phyloP scores from a whole-genome alignment of 345 rosid genomes.

The Psidium friedrichsthalianum region DNA sequence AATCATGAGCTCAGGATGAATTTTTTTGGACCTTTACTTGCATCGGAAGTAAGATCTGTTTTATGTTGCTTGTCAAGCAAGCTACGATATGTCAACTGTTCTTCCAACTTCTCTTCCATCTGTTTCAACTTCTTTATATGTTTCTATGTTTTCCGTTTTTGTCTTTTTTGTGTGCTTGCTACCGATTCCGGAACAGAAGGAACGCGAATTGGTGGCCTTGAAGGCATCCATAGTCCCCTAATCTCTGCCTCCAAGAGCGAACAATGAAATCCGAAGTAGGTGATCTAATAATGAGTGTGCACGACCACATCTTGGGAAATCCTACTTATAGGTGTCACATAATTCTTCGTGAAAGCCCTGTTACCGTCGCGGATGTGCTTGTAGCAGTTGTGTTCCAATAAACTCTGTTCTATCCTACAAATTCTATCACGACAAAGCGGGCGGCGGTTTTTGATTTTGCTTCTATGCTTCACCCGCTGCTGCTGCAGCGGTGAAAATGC shows the following conservation, averaged over 20 bases:
- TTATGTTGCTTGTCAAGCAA: neutral
- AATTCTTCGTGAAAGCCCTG: neutral
- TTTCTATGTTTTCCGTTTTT: neutral
- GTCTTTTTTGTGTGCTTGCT: neutral
- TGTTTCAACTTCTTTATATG: neutral
- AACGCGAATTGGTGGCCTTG: constrained; percentile 39
- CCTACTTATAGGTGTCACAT: neutral
- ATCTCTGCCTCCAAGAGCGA: constrained; percentile 73
- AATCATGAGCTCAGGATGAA: neutral
- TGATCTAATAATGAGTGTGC: neutral
- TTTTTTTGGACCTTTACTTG: neutral
- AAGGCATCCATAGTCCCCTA: constrained; percentile 49
- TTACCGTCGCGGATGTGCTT: neutral
- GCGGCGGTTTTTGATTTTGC: neutral
- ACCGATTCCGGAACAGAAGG: constrained; percentile 18
- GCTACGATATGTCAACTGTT: neutral
- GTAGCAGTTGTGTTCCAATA: neutral
- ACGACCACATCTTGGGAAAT: neutral
- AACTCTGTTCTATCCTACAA: neutral
- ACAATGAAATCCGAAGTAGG: constrained; percentile 68
- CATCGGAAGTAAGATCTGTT: neutral
- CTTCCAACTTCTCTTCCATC: neutral
- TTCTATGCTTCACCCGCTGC: neutral
- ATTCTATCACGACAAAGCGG: neutral
- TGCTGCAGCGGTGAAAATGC: neutral